phyloP scores from a whole-genome alignment of 768 basidiomycete genomes.

The Amanita pseudoporphyria region DNA sequence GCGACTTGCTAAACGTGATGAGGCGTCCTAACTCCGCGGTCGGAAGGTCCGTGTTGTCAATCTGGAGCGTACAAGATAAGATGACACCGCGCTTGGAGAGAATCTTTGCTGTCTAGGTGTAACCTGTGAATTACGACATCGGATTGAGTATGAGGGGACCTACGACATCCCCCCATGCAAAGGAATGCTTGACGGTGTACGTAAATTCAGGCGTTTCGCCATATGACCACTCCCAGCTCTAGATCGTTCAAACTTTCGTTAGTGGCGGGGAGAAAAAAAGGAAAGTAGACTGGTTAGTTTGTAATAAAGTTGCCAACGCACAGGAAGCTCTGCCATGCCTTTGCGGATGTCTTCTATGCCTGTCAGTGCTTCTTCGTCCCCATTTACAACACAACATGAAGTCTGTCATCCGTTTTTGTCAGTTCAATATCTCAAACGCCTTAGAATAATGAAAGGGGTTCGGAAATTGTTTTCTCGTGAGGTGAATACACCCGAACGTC shows the following conservation, averaged over 20 bases:
- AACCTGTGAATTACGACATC: background rate
- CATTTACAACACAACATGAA: background rate
- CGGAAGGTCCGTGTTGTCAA: slow-evolving; percentile 11
- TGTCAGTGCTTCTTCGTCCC: slow-evolving; percentile 23
- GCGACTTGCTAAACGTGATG: background rate
- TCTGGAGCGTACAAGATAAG: slow-evolving; percentile 30
- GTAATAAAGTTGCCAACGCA: slow-evolving; percentile 20
- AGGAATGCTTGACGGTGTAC: slow-evolving; percentile 37
- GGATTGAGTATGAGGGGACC: slow-evolving; percentile 10
- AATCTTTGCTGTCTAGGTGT: slow-evolving; percentile 34
- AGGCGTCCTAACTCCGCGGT: background rate
- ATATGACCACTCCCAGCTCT: slow-evolving; percentile 92
- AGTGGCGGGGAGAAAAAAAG: background rate
- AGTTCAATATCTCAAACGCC: background rate
- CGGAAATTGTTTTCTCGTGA: slow-evolving; percentile 20
- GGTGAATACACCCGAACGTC: slow-evolving; percentile 5
- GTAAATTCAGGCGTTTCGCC: slow-evolving; percentile 94
- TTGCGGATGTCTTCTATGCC: slow-evolving; percentile 50
- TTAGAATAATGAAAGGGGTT: slow-evolving; percentile 33
- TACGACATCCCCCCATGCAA: slow-evolving; percentile 45
- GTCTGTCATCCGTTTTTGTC: background rate
- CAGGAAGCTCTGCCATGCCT: slow-evolving; percentile 69
- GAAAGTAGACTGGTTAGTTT: background rate
- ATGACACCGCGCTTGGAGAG: slow-evolving; percentile 61
- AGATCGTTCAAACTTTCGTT: slow-evolving; percentile 4